Evolutionary conservation across 208 protist species (phyloP).

Genomic region (Wallacemonas sp.): DNA sequence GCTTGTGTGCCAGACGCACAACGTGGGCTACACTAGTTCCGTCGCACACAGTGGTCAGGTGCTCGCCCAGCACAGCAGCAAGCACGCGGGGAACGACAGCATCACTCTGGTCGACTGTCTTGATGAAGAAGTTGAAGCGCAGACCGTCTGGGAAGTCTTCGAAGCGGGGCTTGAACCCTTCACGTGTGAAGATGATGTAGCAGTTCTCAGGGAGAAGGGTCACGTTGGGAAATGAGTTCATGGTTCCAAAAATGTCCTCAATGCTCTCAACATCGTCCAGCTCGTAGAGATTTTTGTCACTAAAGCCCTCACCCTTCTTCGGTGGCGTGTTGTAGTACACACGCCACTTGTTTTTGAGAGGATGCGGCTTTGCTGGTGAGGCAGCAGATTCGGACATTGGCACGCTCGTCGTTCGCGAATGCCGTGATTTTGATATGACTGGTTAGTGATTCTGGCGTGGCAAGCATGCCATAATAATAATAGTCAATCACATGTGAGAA

Average conservation of each 20-base stretch:
- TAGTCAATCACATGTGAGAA: neutral
- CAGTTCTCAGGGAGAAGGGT: slow-evolving; percentile 63
- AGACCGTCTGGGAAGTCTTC: slow-evolving; percentile 74
- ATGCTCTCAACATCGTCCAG: slow-evolving; percentile 75
- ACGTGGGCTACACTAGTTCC: slow-evolving; percentile 57
- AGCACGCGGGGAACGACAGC: slow-evolving; percentile 49
- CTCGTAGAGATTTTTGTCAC: slow-evolving; percentile 50
- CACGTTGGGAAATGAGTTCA: slow-evolving; percentile 74
- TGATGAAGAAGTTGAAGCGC: slow-evolving; percentile 70
- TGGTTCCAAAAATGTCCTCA: slow-evolving; percentile 68
- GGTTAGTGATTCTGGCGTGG: neutral
- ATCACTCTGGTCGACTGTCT: slow-evolving; percentile 66
- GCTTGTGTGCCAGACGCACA: slow-evolving; percentile 79
- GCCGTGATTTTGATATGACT: neutral
- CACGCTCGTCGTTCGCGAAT: too few species aligned
- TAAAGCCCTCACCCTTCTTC: slow-evolving; percentile 43
- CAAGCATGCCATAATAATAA: neutral
- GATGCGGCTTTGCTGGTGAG: slow-evolving; percentile 37
- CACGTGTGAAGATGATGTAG: slow-evolving; percentile 74
- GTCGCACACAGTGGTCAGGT: slow-evolving; percentile 43
- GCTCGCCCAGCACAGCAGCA: slow-evolving; percentile 74
- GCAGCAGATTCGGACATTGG: slow-evolving; percentile 20
- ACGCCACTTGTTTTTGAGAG: slow-evolving; percentile 81
- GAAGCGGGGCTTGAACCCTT: slow-evolving; percentile 73
- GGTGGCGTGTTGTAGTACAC: slow-evolving; percentile 71